Conservation (phyloP, 306 rosid genomes). For the Hippophae tibetana region DNA sequence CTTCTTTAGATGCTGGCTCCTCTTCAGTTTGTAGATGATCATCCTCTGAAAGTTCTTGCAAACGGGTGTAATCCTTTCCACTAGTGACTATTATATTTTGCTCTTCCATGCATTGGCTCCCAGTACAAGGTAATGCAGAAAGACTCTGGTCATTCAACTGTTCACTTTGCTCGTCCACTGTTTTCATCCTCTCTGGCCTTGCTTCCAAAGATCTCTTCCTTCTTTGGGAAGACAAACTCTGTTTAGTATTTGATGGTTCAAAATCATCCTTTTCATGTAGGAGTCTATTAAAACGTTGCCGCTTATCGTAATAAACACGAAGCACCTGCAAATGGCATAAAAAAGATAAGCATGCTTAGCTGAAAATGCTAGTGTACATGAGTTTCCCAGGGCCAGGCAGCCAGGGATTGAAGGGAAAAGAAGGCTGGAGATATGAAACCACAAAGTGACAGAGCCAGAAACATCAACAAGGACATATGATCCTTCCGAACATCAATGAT, state of each 20-base stretch:
- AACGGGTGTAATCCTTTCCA: slow-evolving; percentile 24
- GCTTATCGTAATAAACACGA: slow-evolving; percentile 50
- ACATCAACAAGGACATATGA: not conserved
- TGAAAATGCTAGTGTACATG: not conserved
- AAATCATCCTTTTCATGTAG: slow-evolving; percentile 29
- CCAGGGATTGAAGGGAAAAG: not conserved
- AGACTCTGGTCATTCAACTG: slow-evolving; percentile 22
- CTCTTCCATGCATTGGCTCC: slow-evolving; percentile 27
- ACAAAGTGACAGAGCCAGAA: not conserved
- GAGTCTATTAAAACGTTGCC: slow-evolving; percentile 38
- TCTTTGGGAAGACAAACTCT: slow-evolving; percentile 29
- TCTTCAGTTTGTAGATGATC: slow-evolving; percentile 28
- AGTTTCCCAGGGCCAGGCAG: no score
- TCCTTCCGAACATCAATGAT: no score
- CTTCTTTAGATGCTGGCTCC: slow-evolving; percentile 27
- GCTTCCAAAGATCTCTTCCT: slow-evolving; percentile 28
- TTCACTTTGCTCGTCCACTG: slow-evolving; percentile 33
- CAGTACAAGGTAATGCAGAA: slow-evolving; percentile 19
- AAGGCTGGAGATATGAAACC: not conserved
- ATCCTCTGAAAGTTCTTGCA: slow-evolving; percentile 35
- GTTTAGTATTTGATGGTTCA: slow-evolving; percentile 20
- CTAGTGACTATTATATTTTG: slow-evolving; percentile 20
- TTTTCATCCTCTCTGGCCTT: slow-evolving; percentile 39
- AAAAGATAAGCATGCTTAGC: not conserved
- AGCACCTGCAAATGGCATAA: slow-evolving; percentile 55